Base-by-base conservation (phyloP, 2,329 filamentous ascomycete species). In the Ampelomyces quisqualis region DNA sequence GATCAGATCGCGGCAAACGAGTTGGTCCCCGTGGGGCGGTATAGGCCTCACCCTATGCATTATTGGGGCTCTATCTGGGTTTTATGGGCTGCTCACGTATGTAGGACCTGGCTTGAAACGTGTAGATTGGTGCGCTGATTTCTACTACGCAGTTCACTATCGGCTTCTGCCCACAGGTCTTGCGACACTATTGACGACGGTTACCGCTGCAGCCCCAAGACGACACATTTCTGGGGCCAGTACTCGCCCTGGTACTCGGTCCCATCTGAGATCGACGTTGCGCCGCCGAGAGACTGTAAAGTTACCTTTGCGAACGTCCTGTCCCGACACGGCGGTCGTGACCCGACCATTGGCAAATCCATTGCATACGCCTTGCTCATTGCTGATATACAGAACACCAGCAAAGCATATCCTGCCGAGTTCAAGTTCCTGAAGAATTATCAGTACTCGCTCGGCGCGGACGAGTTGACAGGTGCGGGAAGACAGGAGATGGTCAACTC, bases 181-280 rank as follows among this genome's bases (percentile, higher is more conserved):
- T 84, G 81, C 67, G 78, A 80, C 59, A 75, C 73, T 5, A 67
- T 78, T 23, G 60, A 75, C 28, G 50, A 71, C 24, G 84, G 84
- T 43, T 86, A 82, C 64, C 77, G 79, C 49, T 90, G 86, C 67
- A 74, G 76, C 33, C 68, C 77, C 3, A 64, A 77, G 21, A 76
- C 84, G 30, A 80, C 82, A 1, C 85, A 82, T 52, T 77, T 75
- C 40, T 95, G 89, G 88, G 90, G 90, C 40, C 89, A 91, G 65
- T 95, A 95, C 67, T 86, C 88, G 13, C 88, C 90, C 2, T 94
- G 82, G 70, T 95, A 87, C 69, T 78, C 84, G 1, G 84, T 90
- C 0, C 77, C 82, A 5, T 89, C 85, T 1, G 73, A 79, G 2
- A 79, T 88, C 35, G 73, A 80, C 11, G 55, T 75, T 5, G 72